Evolutionary conservation across 345 rosid genomes (phyloP).

Genomic region (Gossypium raimondii): DNA sequence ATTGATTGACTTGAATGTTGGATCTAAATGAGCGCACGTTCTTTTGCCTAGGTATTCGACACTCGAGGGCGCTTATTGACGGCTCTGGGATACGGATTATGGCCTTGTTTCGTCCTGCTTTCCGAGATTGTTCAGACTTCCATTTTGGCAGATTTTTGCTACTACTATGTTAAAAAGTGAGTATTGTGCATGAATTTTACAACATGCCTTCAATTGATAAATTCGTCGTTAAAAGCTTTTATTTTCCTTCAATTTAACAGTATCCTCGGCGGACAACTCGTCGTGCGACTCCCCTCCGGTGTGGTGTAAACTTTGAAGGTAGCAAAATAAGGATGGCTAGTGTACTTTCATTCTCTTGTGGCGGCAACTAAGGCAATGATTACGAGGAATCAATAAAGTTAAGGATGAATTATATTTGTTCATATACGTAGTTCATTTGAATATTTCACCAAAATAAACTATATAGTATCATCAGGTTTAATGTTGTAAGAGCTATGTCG

Average conservation of each 20-base stretch:
- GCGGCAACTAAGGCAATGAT: not conserved
- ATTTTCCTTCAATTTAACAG: slow-evolving; percentile 33
- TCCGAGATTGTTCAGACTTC: slow-evolving; percentile 87
- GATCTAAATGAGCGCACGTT: not conserved
- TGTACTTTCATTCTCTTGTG: not conserved
- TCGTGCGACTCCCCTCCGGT: slow-evolving; percentile 87
- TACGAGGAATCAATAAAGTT: slow-evolving; percentile 10
- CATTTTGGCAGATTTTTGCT: slow-evolving; percentile 86
- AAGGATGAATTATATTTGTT: slow-evolving; percentile 2
- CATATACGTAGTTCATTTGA: not conserved
- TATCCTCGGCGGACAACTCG: slow-evolving; percentile 80
- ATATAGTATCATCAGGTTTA: not conserved
- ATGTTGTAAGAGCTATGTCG: no score
- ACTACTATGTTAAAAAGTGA: slow-evolving; percentile 42
- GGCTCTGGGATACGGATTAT: slow-evolving; percentile 80
- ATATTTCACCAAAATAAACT: not conserved
- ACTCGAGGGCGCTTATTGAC: slow-evolving; percentile 69
- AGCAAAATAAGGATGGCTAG: no score
- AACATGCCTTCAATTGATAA: not conserved
- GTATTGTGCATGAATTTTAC: not conserved
- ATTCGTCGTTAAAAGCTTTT: not conserved
- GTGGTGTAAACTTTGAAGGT: slow-evolving; percentile 43
- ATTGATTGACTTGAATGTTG: not conserved
- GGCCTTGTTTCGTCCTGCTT: slow-evolving; percentile 85
- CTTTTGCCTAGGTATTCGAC: slow-evolving; percentile 58